Base-by-base conservation (phyloP, 345 rosid genomes). In the Heritiera littoralis region DNA sequence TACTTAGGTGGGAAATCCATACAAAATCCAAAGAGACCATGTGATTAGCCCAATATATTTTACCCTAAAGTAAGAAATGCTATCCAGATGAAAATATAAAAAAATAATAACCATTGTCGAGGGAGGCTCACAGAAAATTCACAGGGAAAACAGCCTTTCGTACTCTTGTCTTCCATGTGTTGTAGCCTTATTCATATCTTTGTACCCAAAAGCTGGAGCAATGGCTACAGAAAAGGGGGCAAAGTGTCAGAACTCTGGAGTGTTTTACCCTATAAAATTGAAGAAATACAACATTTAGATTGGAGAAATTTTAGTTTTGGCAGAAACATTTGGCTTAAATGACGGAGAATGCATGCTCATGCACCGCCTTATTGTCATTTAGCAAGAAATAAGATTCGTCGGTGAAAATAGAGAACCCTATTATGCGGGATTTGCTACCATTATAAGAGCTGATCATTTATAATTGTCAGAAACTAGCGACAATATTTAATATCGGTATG, bases 161-260 rank as follows among this genome's bases (percentile, higher is more conserved):
- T 66, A 49, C 28, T 66, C 48, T 66, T 7, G 28, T 60, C 15
- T 15, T 10, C 11, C 55, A 68, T 43, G 38, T 0, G 10, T 45
- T 45, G 20, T 63, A 10, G 45, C 18, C 43, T 65, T 38, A 35
- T 18, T 68, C 45, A n/a, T 68, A 45, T 68, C 35, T 68, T 45
- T 20, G 18, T 46, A 46, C n/a, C 73, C 20, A 69, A 69, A 69
- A 69, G 73, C 73, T 69, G 56, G 13, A 69, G 7, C 11, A 69
- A 46, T 10, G 18, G 38, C 12, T 12, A 69, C 46, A 23, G 54
- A 46, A 46, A 45, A 11, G 18, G 73, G 35, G 5, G 10, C 35
- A 23, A 69, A 69, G 73, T 69, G 74, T 69, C 58, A 48, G 73
- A 45, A 15, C 56, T 35, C 38, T 35, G 3, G 38, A 35, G 38